Base-by-base conservation (phyloP, 2,329 filamentous ascomycete species). In the Septoria linicola region DNA sequence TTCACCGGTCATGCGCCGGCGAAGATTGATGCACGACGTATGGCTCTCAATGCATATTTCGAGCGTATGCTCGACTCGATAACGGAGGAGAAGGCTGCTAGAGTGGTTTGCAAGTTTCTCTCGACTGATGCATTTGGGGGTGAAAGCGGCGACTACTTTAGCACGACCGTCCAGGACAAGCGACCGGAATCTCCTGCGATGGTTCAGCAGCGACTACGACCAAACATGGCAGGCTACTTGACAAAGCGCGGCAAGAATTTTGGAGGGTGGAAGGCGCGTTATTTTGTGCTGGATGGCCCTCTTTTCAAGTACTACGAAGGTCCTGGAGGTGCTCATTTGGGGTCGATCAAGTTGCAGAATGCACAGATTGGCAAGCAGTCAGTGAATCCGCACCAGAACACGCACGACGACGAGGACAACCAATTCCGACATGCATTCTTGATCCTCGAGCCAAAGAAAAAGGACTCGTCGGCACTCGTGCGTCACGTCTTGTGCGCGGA, bases 211-310 rank as follows among this genome's bases (percentile, higher is more conserved):
- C 82, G 85, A 61, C 82, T 83, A 3, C 82, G 84, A 41, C 83
- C 86, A 7, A 78, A 84, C 53, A 89, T 89, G 65, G 91, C 85
- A 66, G 93, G 93, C 7, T 99, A 97, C 69, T 75, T 99, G 42
- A 97, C 93, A 1, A 99, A 99, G 74, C 83, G 88, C 61, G 93
- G 93, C 41, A 99, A 99, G 77, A 97, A 97, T 65, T 99, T 99
- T 72, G 93, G 93, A 44, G 93, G 93, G 41, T 99, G 93, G 93
- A 99, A 99, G 72, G 91, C 90, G 8, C 75, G 84, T 51, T 87
- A 82, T 63, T 88, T 88, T 63, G 77, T 85, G 11, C 73, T 88
- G 3, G 81, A 88, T 61, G 84, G 83, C 8, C 80, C 85, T 4
- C 78, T 85, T 51, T 73, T 99, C 63, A 90, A 87, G 63, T 99